Evolutionary conservation across 352 stramenopile genomes (phyloP).

Genomic region (Phytophthora macrochlamydospora): DNA sequence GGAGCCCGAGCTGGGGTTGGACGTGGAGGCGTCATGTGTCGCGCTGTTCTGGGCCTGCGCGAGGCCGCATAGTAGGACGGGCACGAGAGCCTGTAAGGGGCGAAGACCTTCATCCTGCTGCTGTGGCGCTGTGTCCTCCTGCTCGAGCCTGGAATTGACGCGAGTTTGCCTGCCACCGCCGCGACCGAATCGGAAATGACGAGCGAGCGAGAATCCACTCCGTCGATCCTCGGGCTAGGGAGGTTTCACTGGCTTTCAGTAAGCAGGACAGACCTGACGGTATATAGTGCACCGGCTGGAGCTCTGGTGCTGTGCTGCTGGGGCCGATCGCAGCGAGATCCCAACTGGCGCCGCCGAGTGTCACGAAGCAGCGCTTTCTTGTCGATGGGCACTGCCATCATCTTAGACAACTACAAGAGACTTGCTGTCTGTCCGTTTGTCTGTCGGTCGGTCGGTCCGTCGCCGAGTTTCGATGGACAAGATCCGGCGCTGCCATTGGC

Average conservation of each 20-base stretch:
- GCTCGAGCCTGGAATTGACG: no score
- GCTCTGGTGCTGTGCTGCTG: neutral
- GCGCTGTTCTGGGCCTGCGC: slow-evolving; percentile 4
- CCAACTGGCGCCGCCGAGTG: slow-evolving; percentile 26
- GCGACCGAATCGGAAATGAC: slow-evolving; percentile 34
- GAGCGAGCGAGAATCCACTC: slow-evolving; percentile 15
- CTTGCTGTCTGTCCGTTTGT: no score
- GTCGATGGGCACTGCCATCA: neutral
- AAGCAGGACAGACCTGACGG: slow-evolving; percentile 5
- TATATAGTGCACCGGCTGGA: neutral
- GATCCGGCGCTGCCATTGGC: no score
- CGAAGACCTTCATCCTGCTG: slow-evolving; percentile 23
- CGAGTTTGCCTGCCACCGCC: neutral
- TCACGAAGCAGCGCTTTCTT: neutral
- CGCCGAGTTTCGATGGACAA: no score
- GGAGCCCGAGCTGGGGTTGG: slow-evolving; percentile 29
- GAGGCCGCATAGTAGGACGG: slow-evolving; percentile 17
- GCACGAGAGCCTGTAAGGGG: neutral
- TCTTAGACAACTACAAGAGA: no score
- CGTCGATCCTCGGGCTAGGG: slow-evolving; percentile 22
- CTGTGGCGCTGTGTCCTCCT: no score
- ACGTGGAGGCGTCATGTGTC: slow-evolving; percentile 10
- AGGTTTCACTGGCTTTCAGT: slow-evolving; percentile 13
- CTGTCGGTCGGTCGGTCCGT: no score
- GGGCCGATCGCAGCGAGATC: slow-evolving; percentile 2